Base-by-base conservation (phyloP, 1,284 basidiomycete species). In the Porogramme epimiltina region DNA sequence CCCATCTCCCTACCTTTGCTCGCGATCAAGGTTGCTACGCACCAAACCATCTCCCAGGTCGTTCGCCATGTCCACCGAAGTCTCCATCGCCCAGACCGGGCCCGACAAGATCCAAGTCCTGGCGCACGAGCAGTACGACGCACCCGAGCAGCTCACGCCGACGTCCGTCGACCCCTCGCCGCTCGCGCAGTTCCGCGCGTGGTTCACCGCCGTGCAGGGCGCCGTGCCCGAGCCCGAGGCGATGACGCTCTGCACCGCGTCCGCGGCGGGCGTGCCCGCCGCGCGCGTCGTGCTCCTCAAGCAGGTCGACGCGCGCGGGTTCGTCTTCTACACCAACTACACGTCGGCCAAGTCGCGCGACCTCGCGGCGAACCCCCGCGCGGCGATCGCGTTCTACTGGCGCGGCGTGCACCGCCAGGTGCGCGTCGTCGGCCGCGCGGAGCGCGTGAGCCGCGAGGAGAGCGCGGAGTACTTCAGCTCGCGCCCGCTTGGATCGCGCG, bases 271-370 rank as follows among this genome's bases (percentile, higher is more conserved):
- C 39, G 80, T 93, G 54, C 96, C 96, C 16, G 94, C 92, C 11
- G 84, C 90, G 3, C 87, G 95, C 56, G 81, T 93, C 65, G 95
- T 98, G 45, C 85, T 98, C 57, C 85, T 98, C 65, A 98, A 98
- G 71, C 84, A 93, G 63, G 84, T 93, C 63, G 91, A 96, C 72
- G 66, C 77, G 22, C 80, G 76, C 45, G 95, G 95, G 33, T 98
- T 99, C 73, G 82, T 96, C 49, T 98, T 98, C 74, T 99, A 84
- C 79, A 96, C 95, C 33, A 99, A 99, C 75, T 99, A 99, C 76
- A 81, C 81, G 33, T 96, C 93, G 18, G 84, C 95, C 57, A 99
- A 99, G 73, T 93, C 91, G 2, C 67, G 73, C 31, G 97, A 98
- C 70, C 77, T 99, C 40, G 57, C 70, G 2, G 78, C 73, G 37